These are phyloP conservation scores for Sugiyamaella castrensis DNA, from an alignment of 1,139 yeast species.

Conservation along the genomic window DNA sequence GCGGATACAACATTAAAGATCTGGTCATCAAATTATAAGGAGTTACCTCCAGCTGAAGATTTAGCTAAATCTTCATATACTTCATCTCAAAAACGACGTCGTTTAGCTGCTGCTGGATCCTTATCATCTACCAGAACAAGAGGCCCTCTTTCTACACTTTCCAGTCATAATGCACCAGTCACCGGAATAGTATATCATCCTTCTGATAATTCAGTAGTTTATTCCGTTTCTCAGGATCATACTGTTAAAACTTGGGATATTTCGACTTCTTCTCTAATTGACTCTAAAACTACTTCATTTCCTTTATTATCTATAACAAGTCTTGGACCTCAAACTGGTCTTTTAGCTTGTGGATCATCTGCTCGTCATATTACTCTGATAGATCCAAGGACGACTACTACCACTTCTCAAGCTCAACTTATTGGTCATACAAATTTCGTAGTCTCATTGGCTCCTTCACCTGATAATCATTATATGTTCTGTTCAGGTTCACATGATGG, in stretches of 20 bases:
- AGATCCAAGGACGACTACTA: constrained; percentile 65
- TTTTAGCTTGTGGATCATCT: constrained; percentile 89
- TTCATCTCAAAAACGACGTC: constrained; percentile 85
- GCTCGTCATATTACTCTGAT: constrained; percentile 93
- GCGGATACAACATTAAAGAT: constrained; percentile 77
- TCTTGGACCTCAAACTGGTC: constrained; percentile 54
- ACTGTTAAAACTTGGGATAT: constrained; percentile 95
- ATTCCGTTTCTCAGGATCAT: constrained; percentile 95
- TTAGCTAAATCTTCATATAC: constrained; percentile 48
- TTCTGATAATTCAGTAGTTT: constrained; percentile 71
- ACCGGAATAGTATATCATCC: constrained; percentile 77
- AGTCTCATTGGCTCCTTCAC: constrained; percentile 64
- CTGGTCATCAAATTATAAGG: constrained; percentile 86
- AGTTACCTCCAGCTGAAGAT: constrained; percentile 70
- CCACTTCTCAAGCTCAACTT: constrained; percentile 63
- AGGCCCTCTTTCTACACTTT: constrained; percentile 72
- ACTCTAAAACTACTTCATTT: constrained; percentile 85
- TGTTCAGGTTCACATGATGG: constrained; percentile 95
- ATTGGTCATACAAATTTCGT: constrained; percentile 93
- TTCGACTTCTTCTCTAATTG: constrained; percentile 76
- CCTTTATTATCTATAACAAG: constrained; percentile 74
- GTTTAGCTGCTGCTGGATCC: constrained; percentile 66
- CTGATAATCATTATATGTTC: constrained; percentile 54
- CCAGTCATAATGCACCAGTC: constrained; percentile 82
- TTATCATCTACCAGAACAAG: constrained; percentile 68